Evolutionary conservation across 2,329 filamentous ascomycete genomes (phyloP), one percentile per base, ranked within the genome.

Genomic region (Cladobotryum mycophilum): DNA sequence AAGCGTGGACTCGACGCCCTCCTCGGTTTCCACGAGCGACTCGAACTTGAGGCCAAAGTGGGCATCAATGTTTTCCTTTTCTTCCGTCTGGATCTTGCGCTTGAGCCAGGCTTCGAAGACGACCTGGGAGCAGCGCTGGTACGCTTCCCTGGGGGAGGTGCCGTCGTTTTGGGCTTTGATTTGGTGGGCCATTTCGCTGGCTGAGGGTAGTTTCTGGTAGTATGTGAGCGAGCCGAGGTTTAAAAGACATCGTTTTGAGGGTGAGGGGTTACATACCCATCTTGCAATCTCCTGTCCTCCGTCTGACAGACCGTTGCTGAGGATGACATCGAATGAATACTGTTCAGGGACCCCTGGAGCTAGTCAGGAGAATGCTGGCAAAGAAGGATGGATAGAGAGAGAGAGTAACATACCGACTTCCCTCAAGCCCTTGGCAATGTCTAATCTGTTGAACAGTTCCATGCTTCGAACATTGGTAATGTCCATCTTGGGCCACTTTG

Each of bases 401-500:
- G 22, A 25, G 25, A 30, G 41, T 30, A 13, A 18, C 41, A 37
- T 3, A 49, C 47, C 47, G n/a, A 49, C 44, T 18, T 49, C 41
- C 14, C 47, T 34, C 11, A 49, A 33, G 12, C 47, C 47, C 8
- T 45, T 20, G 3, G 47, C 17, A 18, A 49, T 33, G 5, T 36
- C 41, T 4, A 49, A 30, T 7, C 47, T 34, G n/a, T 36, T 37
- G 18, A 49, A 49, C 7, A 49, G 12, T n/a, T 49, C 47, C 47
- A 49, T 49, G 41, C 13, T 49, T 18, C 47, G 47, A 18, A 34
- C 30, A 3, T 49, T 49, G 20, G 47, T 49, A 15, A 45, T 12
- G 40, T 49, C 48, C 48, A 45, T 49, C 18, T 49, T 49, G 3
- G 48, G 48, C 48, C 48, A 49, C 22, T 49, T 49, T 11, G 48